Percentiles rank a stretch among this genome's conserved stretches.
These are phyloP conservation scores for Starmerella sp. DNA, from an alignment of 805 yeast species.

Conservation along the genomic window DNA sequence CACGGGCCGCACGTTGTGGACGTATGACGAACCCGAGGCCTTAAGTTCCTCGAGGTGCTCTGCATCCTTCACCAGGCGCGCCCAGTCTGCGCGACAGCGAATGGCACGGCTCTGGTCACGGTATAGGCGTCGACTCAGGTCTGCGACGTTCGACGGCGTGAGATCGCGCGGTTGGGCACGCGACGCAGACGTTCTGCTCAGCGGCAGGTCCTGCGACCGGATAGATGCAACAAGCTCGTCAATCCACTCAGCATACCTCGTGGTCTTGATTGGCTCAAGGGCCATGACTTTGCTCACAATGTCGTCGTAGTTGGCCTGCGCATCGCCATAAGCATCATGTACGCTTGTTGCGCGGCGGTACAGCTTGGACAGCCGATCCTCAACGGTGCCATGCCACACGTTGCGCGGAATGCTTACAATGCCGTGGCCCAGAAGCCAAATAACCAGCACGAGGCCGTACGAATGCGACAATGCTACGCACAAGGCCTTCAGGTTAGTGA, in stretches of 20 bases:
- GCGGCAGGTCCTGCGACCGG: slow-evolving; percentile 19
- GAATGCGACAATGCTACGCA: slow-evolving; percentile 68
- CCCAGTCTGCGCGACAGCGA: slow-evolving; percentile 50
- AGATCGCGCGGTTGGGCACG: slow-evolving; percentile 23
- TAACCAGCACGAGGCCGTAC: slow-evolving; percentile 59
- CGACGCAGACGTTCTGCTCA: slow-evolving; percentile 15
- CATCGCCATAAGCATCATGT: slow-evolving; percentile 53
- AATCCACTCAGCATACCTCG: slow-evolving; percentile 55
- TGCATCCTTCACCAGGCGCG: slow-evolving; percentile 38
- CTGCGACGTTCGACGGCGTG: slow-evolving; percentile 37
- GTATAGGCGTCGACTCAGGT: slow-evolving; percentile 43
- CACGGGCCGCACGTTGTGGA: slow-evolving; percentile 34
- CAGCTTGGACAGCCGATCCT: slow-evolving; percentile 28
- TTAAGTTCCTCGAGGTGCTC: slow-evolving; percentile 45
- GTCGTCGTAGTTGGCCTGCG: slow-evolving; percentile 51
- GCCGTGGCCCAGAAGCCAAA: slow-evolving; percentile 82
- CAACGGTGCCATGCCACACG: slow-evolving; percentile 32
- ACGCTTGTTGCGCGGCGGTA: slow-evolving; percentile 48
- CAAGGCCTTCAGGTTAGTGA: slow-evolving; percentile 50
- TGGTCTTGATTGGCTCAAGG: slow-evolving; percentile 37
- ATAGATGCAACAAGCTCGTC: slow-evolving; percentile 40
- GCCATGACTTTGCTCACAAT: slow-evolving; percentile 48
- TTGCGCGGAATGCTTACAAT: slow-evolving; percentile 53
- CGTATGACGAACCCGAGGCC: background rate
- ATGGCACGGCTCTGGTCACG: slow-evolving; percentile 40